Base-by-base conservation (phyloP, 768 basidiomycete genomes). In the Tulasnella sp. region DNA sequence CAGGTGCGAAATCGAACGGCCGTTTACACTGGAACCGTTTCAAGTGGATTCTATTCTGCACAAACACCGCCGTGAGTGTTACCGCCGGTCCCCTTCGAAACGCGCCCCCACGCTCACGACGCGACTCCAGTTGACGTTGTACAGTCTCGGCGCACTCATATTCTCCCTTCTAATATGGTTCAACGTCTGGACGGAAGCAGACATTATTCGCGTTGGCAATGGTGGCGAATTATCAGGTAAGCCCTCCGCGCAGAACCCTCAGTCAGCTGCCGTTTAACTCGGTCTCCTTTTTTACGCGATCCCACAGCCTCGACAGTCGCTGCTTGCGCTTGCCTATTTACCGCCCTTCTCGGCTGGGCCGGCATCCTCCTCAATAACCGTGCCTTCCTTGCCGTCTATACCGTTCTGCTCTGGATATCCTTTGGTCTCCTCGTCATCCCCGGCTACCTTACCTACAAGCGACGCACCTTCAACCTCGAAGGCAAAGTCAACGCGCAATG, bases 311-410 rank as follows among this genome's bases (percentile, higher is more conserved):
- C 84, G 32, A 88, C 85, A 17, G 65, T 81, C 43, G 84, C 82
- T 2, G 79, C 82, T 1, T 64, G 71, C 9, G 60, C 80, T 6
- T 81, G 77, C 52, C 65, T 84, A 32, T 66, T 84, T 62, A 84
- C 84, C 31, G 77, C 84, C 17, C 63, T 85, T 54, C 69, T 88
- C 65, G 86, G 86, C 48, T 86, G 81, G 77, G 75, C 85, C 21
- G 86, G 86, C 29, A 79, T 88, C 66, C 71, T 90, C 25, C 78
- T 88, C 65, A 90, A 90, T 74, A 86, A 86, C 67, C 84, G 86
- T 59, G 71, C 78, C 37, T 88, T 90, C 75, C 77, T 88, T 61
- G 84, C 85, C 36, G 67, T 82, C 50, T 88, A 86, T 71, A 75
- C 74, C 19, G 68, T 86, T 68, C 67, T 83, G 37, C 76, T 84